phyloP scores from a whole-genome alignment of 2,329 filamentous ascomycete genomes.

The Harringtonia lauricola region DNA sequence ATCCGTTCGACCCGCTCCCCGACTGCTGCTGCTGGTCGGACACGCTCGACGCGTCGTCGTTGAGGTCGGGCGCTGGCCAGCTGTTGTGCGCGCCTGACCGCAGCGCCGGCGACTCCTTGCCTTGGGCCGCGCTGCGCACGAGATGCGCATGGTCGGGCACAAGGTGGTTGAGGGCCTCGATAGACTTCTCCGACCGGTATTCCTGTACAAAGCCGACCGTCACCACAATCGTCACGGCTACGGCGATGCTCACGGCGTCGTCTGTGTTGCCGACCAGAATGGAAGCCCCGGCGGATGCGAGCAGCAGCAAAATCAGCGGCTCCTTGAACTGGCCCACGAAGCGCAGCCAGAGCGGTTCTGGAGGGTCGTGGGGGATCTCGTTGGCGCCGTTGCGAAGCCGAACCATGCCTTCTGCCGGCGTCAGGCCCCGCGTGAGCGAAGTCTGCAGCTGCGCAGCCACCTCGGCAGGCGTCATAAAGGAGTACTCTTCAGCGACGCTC shows the following conservation, averaged over 20 bases:
- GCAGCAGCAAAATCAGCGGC: slow-evolving; percentile 81
- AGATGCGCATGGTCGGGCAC: slow-evolving; percentile 94
- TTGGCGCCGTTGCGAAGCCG: slow-evolving; percentile 78
- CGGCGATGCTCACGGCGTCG: slow-evolving; percentile 89
- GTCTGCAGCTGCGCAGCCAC: slow-evolving; percentile 68
- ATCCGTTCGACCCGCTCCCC: slow-evolving; percentile 24
- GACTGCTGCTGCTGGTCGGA: not conserved
- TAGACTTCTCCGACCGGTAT: slow-evolving; percentile 92
- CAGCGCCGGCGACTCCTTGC: slow-evolving; percentile 23
- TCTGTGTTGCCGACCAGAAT: slow-evolving; percentile 87
- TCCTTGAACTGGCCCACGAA: slow-evolving; percentile 97
- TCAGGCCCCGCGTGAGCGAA: slow-evolving; percentile 72
- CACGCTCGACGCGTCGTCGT: slow-evolving; percentile 7
- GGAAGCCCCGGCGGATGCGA: slow-evolving; percentile 80
- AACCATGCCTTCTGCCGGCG: slow-evolving; percentile 68
- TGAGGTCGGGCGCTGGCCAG: slow-evolving; percentile 15
- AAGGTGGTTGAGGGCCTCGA: slow-evolving; percentile 86
- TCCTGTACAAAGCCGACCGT: slow-evolving; percentile 95
- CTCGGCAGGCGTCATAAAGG: slow-evolving; percentile 63
- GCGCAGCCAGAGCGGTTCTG: slow-evolving; percentile 88
- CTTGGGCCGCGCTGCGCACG: slow-evolving; percentile 53
- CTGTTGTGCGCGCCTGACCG: too few species aligned
- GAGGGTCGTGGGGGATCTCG: slow-evolving; percentile 86
- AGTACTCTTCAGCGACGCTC: slow-evolving; percentile 48
- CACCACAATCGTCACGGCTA: slow-evolving; percentile 94